A percentile compares a stretch with the other conserved stretches of the same genome.
phyloP scores from a whole-genome alignment of 257 asterid species.

The Thymus quinquecostatus region DNA sequence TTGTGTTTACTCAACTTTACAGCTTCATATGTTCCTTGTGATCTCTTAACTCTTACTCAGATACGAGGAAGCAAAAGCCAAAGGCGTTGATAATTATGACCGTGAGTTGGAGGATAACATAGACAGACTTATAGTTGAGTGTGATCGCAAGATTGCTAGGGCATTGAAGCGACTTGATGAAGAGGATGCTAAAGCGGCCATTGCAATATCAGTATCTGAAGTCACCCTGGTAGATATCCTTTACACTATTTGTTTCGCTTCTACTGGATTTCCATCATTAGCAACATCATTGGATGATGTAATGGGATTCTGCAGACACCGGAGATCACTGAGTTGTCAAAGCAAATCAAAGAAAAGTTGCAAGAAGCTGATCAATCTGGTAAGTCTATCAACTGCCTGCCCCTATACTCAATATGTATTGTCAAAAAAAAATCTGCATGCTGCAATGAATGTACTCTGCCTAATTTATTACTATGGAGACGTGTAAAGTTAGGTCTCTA shows the following conservation, averaged over 20 bases:
- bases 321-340: conserved; percentile 79
- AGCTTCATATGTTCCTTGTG: conserved; percentile 21
- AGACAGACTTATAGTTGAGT: conserved; percentile 92
- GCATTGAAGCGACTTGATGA: conserved; percentile 92
- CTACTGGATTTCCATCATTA: neutral
- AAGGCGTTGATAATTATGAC: conserved; percentile 86
- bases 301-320: conserved; percentile 58
- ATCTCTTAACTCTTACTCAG: conserved; percentile 60
- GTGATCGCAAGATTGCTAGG: conserved; percentile 86
- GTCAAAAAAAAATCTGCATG: neutral
- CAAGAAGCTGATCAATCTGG: conserved; percentile 83
- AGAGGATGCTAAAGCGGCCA: conserved; percentile 97
- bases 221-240: conserved; percentile 65
- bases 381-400: conserved; percentile 30
- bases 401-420: neutral
- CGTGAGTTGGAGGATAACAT: conserved; percentile 92
- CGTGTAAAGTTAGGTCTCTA: neutral
- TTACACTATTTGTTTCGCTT: neutral
- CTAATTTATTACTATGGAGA: neutral
- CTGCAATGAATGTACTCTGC: neutral
- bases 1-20: neutral
- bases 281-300: neutral
- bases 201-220: conserved; percentile 90
- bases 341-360: conserved; percentile 79
- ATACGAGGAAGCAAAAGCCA: conserved; percentile 79